These are phyloP conservation scores for Curvularia verruculosa DNA, from an alignment of 2,329 filamentous ascomycete genomes.

Conservation along the genomic window DNA sequence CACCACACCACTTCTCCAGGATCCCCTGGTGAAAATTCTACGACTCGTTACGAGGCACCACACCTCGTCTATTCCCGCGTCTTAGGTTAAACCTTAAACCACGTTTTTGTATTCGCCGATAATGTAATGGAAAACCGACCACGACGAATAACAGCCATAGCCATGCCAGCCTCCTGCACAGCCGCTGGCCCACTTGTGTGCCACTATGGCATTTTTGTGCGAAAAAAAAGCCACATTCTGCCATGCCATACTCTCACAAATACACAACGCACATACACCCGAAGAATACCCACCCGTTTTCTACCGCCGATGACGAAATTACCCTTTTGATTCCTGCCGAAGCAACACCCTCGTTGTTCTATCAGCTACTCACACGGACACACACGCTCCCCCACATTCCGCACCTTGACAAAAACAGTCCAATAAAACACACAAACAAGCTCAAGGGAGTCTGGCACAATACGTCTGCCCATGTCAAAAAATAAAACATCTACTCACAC, in stretches of 20 bases:
- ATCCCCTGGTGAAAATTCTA: slow-evolving; percentile 7
- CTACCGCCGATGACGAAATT: not conserved
- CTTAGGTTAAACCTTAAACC: slow-evolving; percentile 15
- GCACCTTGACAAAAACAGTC: not conserved
- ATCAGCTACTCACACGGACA: not conserved
- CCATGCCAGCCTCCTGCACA: not conserved
- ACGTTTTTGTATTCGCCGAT: slow-evolving; percentile 7
- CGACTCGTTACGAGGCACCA: slow-evolving; percentile 18
- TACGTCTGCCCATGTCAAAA: not conserved
- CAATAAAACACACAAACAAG: not conserved
- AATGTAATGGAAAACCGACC: not conserved
- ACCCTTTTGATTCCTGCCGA: slow-evolving; percentile 4
- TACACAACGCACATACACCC: not conserved
- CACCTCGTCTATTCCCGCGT: slow-evolving; percentile 18
- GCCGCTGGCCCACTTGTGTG: not conserved
- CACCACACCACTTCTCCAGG: not conserved
- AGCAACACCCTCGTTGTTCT: slow-evolving; percentile 7
- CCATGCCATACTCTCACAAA: not conserved
- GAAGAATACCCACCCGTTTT: not conserved
- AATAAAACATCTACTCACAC: not conserved
- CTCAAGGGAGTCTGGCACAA: not conserved
- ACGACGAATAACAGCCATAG: not conserved
- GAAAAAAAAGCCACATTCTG: not conserved
- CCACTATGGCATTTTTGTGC: slow-evolving; percentile 2
- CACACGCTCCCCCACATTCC: not conserved